Conservation (phyloP, 495 filamentous ascomycete genomes). For the Trichoderma parareesei region DNA sequence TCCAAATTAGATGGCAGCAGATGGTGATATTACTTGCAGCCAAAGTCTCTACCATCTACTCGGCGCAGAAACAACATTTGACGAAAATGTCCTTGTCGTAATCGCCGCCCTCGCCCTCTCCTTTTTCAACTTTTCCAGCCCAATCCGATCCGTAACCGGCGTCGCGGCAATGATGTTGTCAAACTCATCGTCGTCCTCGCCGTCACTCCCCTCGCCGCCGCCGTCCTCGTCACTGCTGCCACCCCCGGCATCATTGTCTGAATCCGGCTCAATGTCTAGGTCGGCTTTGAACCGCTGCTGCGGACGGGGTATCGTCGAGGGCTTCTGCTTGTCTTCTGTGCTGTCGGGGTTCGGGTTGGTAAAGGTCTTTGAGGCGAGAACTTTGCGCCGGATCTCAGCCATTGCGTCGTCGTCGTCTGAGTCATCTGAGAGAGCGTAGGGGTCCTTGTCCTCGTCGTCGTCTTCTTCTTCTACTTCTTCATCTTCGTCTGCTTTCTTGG, state of each 20-base stretch:
- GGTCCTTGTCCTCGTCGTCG: slow-evolving; percentile 47
- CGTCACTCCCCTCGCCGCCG: slow-evolving; percentile 70
- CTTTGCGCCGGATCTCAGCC: slow-evolving; percentile 78
- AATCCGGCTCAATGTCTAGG: slow-evolving; percentile 65
- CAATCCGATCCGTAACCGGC: slow-evolving; percentile 73
- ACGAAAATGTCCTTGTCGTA: slow-evolving; percentile 24
- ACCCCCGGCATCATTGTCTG: slow-evolving; percentile 52
- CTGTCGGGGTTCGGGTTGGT: slow-evolving; percentile 47
- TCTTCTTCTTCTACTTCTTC: slow-evolving; percentile 37
- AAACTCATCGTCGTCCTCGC: slow-evolving; percentile 43
- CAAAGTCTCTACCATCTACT: slow-evolving; percentile 18
- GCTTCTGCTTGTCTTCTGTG: slow-evolving; percentile 40
- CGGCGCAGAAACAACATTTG: slow-evolving; percentile 22
- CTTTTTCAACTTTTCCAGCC: slow-evolving; percentile 41
- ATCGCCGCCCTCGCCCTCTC: slow-evolving; percentile 27
- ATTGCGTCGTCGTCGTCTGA: slow-evolving; percentile 81
- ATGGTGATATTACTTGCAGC: neutral
- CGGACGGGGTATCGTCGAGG: slow-evolving; percentile 49
- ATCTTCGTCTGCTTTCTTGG: neutral
- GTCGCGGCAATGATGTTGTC: slow-evolving; percentile 89
- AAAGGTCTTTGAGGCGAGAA: slow-evolving; percentile 81
- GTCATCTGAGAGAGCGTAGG: slow-evolving; percentile 65
- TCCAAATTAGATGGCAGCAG: neutral
- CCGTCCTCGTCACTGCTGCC: slow-evolving; percentile 50
- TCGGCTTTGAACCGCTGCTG: slow-evolving; percentile 45